Percentiles rank a stretch among this genome's conserved stretches.
Evolutionary conservation across 345 rosid genomes (phyloP).

Genomic region (Aurinia saxatilis): DNA sequence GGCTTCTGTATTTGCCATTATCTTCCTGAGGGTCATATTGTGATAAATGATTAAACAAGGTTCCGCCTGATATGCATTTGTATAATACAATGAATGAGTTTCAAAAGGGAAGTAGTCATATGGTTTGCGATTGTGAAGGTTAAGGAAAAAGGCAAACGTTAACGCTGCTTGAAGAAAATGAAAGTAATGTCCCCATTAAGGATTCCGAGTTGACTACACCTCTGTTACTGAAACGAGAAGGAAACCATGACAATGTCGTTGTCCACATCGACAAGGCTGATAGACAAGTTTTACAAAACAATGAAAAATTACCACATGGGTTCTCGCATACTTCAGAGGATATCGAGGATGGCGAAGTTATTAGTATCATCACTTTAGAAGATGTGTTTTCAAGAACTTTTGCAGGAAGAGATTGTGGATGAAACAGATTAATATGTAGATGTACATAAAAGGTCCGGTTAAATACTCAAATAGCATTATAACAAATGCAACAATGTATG

Average conservation of each 20-base stretch:
- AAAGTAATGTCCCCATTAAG: conserved; percentile 22
- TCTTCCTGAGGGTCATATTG: background rate
- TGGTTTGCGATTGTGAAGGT: conserved; percentile 97
- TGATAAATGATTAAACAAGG: conserved; percentile 37
- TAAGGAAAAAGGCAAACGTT: conserved; percentile 53
- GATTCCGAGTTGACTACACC: conserved; percentile 59
- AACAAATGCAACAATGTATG: background rate
- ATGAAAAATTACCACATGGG: conserved; percentile 32
- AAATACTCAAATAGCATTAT: background rate
- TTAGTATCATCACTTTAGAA: conserved; percentile 94
- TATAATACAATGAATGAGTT: conserved; percentile 94
- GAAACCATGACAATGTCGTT: conserved; percentile 46
- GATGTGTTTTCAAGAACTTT: conserved; percentile 95
- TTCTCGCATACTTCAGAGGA: conserved; percentile 50
- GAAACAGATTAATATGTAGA: conserved; percentile 98
- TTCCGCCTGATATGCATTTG: conserved; percentile 95
- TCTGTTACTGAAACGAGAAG: conserved; percentile 50
- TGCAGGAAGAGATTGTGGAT: conserved; percentile 98
- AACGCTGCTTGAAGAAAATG: conserved; percentile 44
- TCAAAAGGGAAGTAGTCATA: conserved; percentile 99
- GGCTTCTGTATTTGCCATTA: too few species aligned
- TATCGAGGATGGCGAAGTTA: conserved; percentile 88
- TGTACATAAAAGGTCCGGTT: conserved; percentile 76
- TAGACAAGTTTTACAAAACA: conserved; percentile 28
- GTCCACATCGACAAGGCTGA: conserved; percentile 57